phyloP scores from a whole-genome alignment of 352 stramenopile genomes.

The Globisporangium radiosum region DNA sequence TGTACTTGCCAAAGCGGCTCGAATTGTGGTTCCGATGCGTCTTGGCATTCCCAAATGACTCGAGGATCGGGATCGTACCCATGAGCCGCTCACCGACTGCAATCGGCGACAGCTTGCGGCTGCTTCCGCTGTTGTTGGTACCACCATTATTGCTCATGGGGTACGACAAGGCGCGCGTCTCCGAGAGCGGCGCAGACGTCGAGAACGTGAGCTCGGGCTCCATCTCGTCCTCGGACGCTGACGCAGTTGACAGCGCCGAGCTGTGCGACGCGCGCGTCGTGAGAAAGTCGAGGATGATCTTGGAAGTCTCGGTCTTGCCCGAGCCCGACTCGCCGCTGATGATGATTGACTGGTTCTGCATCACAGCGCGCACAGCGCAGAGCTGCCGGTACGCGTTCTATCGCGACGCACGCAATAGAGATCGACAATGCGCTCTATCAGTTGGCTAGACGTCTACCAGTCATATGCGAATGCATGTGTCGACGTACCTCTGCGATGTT shows the following conservation, averaged over 20 bases:
- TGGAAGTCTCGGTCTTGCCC: constrained; percentile 94
- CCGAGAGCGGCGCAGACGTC: constrained; percentile 32
- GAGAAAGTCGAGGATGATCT: constrained; percentile 88
- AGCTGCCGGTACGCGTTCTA: constrained; percentile 74
- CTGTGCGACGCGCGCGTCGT: constrained; percentile 63
- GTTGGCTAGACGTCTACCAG: no score
- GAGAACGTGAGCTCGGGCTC: constrained; percentile 60
- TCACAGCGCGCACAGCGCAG: constrained; percentile 70
- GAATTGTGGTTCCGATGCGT: constrained; percentile 89
- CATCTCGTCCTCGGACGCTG: constrained; percentile 45
- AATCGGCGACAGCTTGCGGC: constrained; percentile 53
- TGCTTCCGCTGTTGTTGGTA: constrained; percentile 8
- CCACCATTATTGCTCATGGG: constrained; percentile 43
- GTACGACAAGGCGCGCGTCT: constrained; percentile 60
- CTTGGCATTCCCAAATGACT: constrained; percentile 87
- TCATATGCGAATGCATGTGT: not conserved
- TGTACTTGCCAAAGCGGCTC: constrained; percentile 91
- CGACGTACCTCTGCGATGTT: constrained; percentile 59
- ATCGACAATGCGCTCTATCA: no score
- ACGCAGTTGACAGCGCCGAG: constrained; percentile 22
- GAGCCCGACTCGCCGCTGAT: constrained; percentile 92
- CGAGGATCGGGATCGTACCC: constrained; percentile 90
- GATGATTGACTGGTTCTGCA: constrained; percentile 93
- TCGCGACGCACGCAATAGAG: not conserved
- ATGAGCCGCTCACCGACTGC: constrained; percentile 71